phyloP scores from a whole-genome alignment of 2,329 filamentous ascomycete species.

The Sporothrix euskadiensis region DNA sequence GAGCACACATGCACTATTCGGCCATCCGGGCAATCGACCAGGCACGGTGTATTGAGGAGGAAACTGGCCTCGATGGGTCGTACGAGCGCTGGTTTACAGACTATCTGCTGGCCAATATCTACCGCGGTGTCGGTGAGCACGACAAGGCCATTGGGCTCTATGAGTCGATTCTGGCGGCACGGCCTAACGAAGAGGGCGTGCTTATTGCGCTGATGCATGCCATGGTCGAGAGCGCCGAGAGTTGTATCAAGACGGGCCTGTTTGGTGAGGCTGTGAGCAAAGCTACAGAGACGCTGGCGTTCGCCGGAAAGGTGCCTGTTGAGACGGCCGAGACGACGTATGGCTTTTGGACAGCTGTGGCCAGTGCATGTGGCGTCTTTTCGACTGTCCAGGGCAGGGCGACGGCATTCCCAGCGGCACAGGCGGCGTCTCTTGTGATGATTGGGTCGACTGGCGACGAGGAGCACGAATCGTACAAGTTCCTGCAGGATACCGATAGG shows the following conservation, averaged over 20 bases:
- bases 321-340: slow-evolving; percentile 68
- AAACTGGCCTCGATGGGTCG: slow-evolving; percentile 52
- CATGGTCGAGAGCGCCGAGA: slow-evolving; percentile 76
- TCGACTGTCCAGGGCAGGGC: slow-evolving; percentile 71
- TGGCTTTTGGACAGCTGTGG: slow-evolving; percentile 92
- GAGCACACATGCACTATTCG: slow-evolving; percentile 89
- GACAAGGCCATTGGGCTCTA: slow-evolving; percentile 80
- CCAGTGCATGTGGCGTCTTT: slow-evolving; percentile 84
- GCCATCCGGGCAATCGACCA: slow-evolving; percentile 88
- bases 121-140: slow-evolving; percentile 86
- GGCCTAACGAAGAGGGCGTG: slow-evolving; percentile 79
- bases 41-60: slow-evolving; percentile 72
- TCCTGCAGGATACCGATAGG: slow-evolving; percentile 70
- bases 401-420: slow-evolving; percentile 60
- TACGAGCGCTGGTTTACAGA: slow-evolving; percentile 90
- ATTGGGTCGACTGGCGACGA: slow-evolving; percentile 44
- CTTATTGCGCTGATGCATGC: slow-evolving; percentile 86
- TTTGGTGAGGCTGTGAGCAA: slow-evolving; percentile 80
- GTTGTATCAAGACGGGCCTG: slow-evolving; percentile 75
- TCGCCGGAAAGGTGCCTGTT: slow-evolving; percentile 63
- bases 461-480: slow-evolving; percentile 52
- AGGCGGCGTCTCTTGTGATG: slow-evolving; percentile 54
- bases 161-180: slow-evolving; percentile 66
- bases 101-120: slow-evolving; percentile 95
- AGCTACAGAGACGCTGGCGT: slow-evolving; percentile 67